phyloP scores from a whole-genome alignment of 2,329 filamentous ascomycete species.

The Zalaria obscura region DNA sequence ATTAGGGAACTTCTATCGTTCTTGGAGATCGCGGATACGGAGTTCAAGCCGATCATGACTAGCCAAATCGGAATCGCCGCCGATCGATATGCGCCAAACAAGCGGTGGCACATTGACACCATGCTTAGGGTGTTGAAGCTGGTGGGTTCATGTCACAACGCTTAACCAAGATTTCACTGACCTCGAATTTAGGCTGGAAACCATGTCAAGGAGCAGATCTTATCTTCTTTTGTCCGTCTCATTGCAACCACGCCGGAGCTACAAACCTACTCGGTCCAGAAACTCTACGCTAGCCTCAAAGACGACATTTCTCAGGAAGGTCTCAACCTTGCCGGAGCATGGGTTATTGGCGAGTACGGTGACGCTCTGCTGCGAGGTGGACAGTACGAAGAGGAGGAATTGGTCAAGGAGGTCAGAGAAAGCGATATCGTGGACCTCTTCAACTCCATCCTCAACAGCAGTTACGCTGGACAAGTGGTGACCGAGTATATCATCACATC shows the following conservation, averaged over 20 bases:
- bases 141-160: conserved; percentile 12
- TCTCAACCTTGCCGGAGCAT: conserved; percentile 79
- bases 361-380: conserved; percentile 80
- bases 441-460: conserved; percentile 81
- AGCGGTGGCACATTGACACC: conserved; percentile 96
- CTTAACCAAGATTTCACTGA: neutral
- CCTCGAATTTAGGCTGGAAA: conserved; percentile 52
- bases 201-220: conserved; percentile 93
- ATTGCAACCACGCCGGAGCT: conserved; percentile 90
- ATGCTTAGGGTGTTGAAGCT: conserved; percentile 89
- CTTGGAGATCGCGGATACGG: conserved; percentile 90
- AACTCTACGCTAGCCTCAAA: conserved; percentile 78
- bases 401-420: conserved; percentile 71
- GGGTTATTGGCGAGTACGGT: conserved; percentile 96
- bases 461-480: conserved; percentile 78
- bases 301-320: conserved; percentile 98
- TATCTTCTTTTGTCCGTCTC: conserved; percentile 90
- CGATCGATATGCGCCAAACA: conserved; percentile 90
- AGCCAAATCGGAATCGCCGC: conserved; percentile 95
- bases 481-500: conserved; percentile 95
- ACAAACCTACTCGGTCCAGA: conserved; percentile 93
- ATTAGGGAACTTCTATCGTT: conserved; percentile 90
- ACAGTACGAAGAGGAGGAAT: conserved; percentile 85
- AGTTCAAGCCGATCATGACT: conserved; percentile 98
- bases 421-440: conserved; percentile 90